These are phyloP conservation scores for Serendipita vermifera DNA, from an alignment of 768 basidiomycete genomes.

Conservation along the genomic window DNA sequence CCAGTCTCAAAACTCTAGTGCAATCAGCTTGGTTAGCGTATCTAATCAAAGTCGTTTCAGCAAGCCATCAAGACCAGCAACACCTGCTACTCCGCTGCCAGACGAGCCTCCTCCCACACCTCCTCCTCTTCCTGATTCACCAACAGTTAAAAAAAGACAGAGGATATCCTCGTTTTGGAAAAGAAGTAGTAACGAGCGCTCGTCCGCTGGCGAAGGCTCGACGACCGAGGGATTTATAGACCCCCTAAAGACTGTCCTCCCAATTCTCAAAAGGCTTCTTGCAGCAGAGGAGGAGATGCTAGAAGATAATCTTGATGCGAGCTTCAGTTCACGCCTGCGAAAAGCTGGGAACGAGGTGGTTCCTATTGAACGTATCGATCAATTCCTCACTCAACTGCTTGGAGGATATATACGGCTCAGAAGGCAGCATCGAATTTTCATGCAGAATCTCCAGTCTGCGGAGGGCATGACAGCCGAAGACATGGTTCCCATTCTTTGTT, in stretches of 20 bases:
- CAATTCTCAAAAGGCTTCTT: neutral
- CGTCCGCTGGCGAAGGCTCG: neutral
- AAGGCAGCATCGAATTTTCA: neutral
- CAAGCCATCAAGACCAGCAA: neutral
- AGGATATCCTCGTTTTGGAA: constrained; percentile 3
- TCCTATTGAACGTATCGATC: constrained; percentile 2
- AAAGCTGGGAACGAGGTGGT: neutral
- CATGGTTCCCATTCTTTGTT: neutral
- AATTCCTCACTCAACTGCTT: neutral
- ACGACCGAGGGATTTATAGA: neutral
- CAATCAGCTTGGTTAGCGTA: neutral
- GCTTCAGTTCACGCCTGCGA: neutral
- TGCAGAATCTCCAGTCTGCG: neutral
- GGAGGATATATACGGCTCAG: neutral
- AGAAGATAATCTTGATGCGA: neutral
- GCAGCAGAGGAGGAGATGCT: neutral
- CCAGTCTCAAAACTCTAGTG: neutral
- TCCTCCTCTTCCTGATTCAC: neutral
- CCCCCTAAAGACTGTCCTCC: neutral
- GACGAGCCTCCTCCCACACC: neutral
- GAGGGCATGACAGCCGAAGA: neutral
- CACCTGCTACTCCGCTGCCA: neutral
- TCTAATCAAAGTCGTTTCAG: neutral
- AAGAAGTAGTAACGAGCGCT: neutral
- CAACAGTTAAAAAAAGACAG: neutral